Base-by-base conservation (phyloP, 1,284 basidiomycete genomes). In the Caloboletus firmus region DNA sequence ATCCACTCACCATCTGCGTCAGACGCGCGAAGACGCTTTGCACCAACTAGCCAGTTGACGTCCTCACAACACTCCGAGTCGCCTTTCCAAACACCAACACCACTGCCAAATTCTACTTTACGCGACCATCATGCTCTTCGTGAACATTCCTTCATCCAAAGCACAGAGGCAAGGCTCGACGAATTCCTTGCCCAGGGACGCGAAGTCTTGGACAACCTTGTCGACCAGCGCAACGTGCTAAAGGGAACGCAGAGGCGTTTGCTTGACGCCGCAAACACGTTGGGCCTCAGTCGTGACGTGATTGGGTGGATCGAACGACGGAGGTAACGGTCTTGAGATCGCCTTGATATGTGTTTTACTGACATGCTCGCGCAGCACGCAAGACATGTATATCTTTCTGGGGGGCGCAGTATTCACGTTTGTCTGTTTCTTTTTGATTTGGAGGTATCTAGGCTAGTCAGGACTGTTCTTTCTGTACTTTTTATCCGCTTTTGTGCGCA, bases 261-360 rank as follows among this genome's bases (percentile, higher is more conserved):
- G 45, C 72, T 96, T 54, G 87, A 92, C 67, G 89, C 93, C 39
- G 95, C 95, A 40, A 97, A 97, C 72, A 95, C 93, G 17, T 73
- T 98, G 45, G 95, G 95, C 0, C 74, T 98, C 64, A 93, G 93
- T 69, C 80, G 93, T 59, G 84, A 95, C 69, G 94, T 95, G 24
- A 97, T 98, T 70, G 85, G 90, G 3, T 98, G 94, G 91, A 94
- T 98, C 61, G 95, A 98, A 69, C 81, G 87, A 61, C 79, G 95
- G 70, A 95, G 92, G 87, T 93, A 49, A 49, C 53, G 15, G 17
- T 45, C 47, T 32, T 15, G 22, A n/a, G 2, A 15, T 28, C 18
- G 7, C 37, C 43, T 22, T 18, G 30, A 28, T 18, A 11, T n/a
- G 24, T 26, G 37, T 44, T n/a, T n/a, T 18, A 17, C 41, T 71